Evolutionary conservation across 805 yeast genomes (phyloP).

Genomic region (Metschnikowia lochheadii): DNA sequence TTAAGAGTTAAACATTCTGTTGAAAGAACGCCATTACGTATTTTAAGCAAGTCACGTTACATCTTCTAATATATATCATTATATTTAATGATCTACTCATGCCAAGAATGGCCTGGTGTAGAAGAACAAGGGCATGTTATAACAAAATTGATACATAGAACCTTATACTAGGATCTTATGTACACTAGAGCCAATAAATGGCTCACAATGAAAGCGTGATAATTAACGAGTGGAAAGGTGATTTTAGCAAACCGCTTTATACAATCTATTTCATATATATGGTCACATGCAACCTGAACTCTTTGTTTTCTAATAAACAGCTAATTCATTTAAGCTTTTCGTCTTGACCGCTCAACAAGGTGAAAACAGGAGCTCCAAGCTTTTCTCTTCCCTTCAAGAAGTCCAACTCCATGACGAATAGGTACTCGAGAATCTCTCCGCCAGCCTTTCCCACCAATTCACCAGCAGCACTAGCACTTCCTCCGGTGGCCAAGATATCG

Average conservation of each 20-base stretch:
- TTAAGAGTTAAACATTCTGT: conserved; percentile 45
- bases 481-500: conserved; percentile 97
- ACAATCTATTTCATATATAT: neutral
- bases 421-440: conserved; percentile 72
- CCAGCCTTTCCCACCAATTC: conserved; percentile 64
- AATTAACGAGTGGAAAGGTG: neutral
- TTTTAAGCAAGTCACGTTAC: neutral
- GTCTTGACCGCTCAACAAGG: conserved; percentile 78
- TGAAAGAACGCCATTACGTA: neutral
- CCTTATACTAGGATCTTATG: neutral
- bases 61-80: neutral
- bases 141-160: neutral
- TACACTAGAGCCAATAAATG: neutral
- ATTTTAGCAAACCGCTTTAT: neutral
- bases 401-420: conserved; percentile 90
- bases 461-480: conserved; percentile 93
- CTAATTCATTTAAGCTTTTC: conserved; percentile 37
- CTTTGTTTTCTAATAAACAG: neutral
- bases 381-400: conserved; percentile 91
- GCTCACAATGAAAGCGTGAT: neutral
- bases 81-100: neutral
- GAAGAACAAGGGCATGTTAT: neutral
- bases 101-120: neutral
- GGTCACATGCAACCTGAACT: neutral
- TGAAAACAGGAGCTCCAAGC: conserved; percentile 82